Percentiles rank a stretch among this genome's conserved stretches.
These are phyloP conservation scores for Cyphellophora attinorum DNA, from an alignment of 2,329 filamentous ascomycete genomes.

Conservation along the genomic window DNA sequence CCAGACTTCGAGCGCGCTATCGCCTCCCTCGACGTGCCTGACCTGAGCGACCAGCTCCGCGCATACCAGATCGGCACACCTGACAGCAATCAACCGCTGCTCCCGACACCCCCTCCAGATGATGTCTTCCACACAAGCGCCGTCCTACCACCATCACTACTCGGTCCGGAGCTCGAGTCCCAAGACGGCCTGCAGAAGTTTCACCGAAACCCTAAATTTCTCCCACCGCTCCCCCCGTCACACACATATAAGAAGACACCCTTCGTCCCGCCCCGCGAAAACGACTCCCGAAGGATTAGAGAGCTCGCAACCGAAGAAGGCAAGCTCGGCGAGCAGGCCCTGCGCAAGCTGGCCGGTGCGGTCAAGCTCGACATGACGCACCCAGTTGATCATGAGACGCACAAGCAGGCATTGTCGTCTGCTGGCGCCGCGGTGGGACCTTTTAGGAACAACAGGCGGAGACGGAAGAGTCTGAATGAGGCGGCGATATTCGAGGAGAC, in stretches of 20 bases:
- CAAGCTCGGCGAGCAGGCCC: conserved; percentile 53
- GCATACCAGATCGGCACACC: conserved; percentile 23
- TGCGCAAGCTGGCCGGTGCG: conserved; percentile 50
- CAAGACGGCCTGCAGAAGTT: conserved; percentile 36
- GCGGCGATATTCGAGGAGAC: conserved; percentile 48
- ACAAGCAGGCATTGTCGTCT: conserved; percentile 22
- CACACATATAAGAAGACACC: conserved; percentile 55
- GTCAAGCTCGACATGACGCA: conserved; percentile 31
- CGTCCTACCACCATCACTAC: conserved; percentile 29
- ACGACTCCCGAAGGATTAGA: conserved; percentile 49
- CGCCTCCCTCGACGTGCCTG: conserved; percentile 28
- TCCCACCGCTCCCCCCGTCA: conserved; percentile 53
- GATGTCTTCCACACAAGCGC: conserved; percentile 24
- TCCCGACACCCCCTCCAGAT: conserved; percentile 31
- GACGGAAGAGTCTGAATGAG: conserved; percentile 26
- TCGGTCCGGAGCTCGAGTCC: conserved; percentile 43
- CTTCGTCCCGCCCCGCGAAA: conserved; percentile 49
- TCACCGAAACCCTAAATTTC: conserved; percentile 49
- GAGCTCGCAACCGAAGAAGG: conserved; percentile 58
- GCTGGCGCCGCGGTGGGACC: conserved; percentile 28
- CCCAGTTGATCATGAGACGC: conserved; percentile 27
- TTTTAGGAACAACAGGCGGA: conserved; percentile 25
- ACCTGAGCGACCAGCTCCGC: conserved; percentile 16
- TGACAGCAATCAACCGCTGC: conserved; percentile 19
- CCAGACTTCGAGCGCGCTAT: conserved; percentile 50